Conservation (phyloP, 1,284 basidiomycete species). For the Cutaneotrichosporon mucoides region DNA sequence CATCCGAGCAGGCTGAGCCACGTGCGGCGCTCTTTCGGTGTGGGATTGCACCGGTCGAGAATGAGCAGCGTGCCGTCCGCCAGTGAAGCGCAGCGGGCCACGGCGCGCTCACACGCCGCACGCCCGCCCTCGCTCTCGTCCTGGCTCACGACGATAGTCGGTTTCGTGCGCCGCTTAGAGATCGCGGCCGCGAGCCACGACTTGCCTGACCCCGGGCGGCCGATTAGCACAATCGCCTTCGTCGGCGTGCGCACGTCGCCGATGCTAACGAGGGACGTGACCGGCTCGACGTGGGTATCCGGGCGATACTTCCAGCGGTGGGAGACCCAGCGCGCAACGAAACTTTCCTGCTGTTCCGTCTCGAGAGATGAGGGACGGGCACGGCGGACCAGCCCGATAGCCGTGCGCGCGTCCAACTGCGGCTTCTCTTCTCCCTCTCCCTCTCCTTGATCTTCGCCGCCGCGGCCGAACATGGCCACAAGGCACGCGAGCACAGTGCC, state of each 20-base stretch:
- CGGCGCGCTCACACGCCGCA: slow-evolving; percentile 50
- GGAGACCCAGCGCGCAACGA: slow-evolving; percentile 58
- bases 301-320: slow-evolving; percentile 55
- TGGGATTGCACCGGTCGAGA: slow-evolving; percentile 59
- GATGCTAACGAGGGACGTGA: slow-evolving; percentile 44
- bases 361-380: slow-evolving; percentile 59
- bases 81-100: neutral
- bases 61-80: slow-evolving; percentile 48
- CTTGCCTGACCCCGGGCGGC: slow-evolving; percentile 61
- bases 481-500: slow-evolving; percentile 62
- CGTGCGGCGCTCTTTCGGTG: slow-evolving; percentile 51
- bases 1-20: slow-evolving; percentile 55
- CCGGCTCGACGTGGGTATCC: slow-evolving; percentile 7
- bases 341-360: slow-evolving; percentile 56
- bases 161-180: slow-evolving; percentile 43
- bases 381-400: slow-evolving; percentile 53
- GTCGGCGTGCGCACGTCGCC: slow-evolving; percentile 43
- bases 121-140: slow-evolving; percentile 54
- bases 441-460: neutral
- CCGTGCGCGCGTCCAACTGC: slow-evolving; percentile 54
- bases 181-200: slow-evolving; percentile 56
- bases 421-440: slow-evolving; percentile 43
- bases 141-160: slow-evolving; percentile 55
- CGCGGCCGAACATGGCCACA: slow-evolving; percentile 56
- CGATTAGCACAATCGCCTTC: slow-evolving; percentile 53